Evolutionary conservation across 768 basidiomycete genomes (phyloP).

Genomic region (Rhizopogon rudus): DNA sequence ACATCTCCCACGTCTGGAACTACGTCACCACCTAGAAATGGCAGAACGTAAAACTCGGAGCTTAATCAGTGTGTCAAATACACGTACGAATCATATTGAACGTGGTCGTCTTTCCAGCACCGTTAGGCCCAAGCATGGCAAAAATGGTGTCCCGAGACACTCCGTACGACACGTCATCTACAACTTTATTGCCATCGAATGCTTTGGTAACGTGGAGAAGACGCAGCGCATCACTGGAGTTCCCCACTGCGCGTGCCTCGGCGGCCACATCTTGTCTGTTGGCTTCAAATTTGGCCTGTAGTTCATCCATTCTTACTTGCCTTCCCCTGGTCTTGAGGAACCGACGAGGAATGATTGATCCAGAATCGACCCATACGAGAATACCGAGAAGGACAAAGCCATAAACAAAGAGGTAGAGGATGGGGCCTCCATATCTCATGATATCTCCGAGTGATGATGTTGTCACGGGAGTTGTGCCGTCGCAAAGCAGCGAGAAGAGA

Average conservation of each 20-base stretch:
- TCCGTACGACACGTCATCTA: constrained; percentile 70
- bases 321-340: constrained; percentile 21
- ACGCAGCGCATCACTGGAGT: constrained; percentile 53
- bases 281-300: constrained; percentile 10
- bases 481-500: constrained; percentile 68
- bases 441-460: constrained; percentile 47
- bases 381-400: constrained; percentile 53
- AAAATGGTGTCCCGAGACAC: constrained; percentile 61
- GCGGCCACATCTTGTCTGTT: constrained; percentile 46
- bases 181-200: constrained; percentile 52
- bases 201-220: constrained; percentile 61
- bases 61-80: neutral
- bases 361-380: constrained; percentile 71
- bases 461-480: constrained; percentile 44
- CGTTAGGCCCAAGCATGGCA: constrained; percentile 76
- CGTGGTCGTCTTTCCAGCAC: constrained; percentile 79
- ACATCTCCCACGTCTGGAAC: constrained; percentile 67
- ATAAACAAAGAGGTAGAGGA: constrained; percentile 64
- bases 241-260: constrained; percentile 45
- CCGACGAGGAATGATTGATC: constrained; percentile 44
- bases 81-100: constrained; percentile 75
- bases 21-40: constrained; percentile 56
- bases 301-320: constrained; percentile 6
- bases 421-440: constrained; percentile 66
- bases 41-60: neutral